Base-by-base conservation (phyloP, 768 basidiomycete genomes). In the Naganishia kalamii region DNA sequence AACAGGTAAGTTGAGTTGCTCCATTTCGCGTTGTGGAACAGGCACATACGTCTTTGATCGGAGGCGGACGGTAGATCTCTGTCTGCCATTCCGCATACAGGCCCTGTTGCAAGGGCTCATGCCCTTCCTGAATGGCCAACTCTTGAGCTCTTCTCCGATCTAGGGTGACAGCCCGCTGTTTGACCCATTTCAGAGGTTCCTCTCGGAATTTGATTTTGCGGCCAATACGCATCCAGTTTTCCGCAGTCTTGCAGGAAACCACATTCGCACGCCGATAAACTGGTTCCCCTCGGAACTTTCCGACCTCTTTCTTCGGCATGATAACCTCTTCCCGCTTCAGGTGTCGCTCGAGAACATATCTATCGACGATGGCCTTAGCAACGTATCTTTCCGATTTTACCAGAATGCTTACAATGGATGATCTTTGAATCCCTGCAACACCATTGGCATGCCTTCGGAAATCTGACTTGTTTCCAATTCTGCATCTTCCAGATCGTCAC, bases 191-290 rank as follows among this genome's bases (percentile, higher is more conserved):
- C 79, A 94, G 81, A 12, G 94, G 88, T 71, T 93, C 90, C 71
- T 85, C 84, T 13, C 87, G 88, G 52, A 84, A 81, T 69, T 83
- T 84, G 68, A 97, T 81, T 62, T 80, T 79, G 49, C 91, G 83
- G 0, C 96, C 96, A 62, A 85, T 82, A 8, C 93, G 85, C 86
- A 94, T 87, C 92, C 92, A 99, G 71, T 88, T 93, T 78, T 97
- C 96, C 32, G 88, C 84, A 11, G 90, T 88, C 79, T 93, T 94
- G 51, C 97, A 84, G 5, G 85, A 79, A n/a, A 93, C 81, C 15
- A 99, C 89, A 44, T 87, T 84, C 1, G 86, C 84, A 46, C 94
- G 86, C 41, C 90, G 84, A 77, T 90, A 98, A 25, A 99, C 94
- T 12, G 90, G 80, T 77, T 96, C 91, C 61, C 92, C 94, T 62